Evolutionary conservation across 2,329 filamentous ascomycete species (phyloP), one percentile per base, ranked within the genome.

Genomic region (Didymosphaeria variabile): DNA sequence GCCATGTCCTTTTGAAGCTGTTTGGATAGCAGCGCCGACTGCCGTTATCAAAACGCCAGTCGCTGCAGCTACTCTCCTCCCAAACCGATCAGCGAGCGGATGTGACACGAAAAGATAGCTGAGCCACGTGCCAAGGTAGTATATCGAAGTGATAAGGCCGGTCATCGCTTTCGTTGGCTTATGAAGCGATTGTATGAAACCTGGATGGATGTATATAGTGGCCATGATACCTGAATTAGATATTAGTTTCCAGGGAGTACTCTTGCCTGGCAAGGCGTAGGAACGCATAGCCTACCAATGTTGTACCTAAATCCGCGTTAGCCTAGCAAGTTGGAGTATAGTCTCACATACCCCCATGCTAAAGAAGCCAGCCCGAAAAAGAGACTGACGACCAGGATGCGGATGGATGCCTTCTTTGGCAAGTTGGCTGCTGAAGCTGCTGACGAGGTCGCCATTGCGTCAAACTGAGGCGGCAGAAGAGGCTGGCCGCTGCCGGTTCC

Each of bases 291-390:
- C 32, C 31, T 52, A 52, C 86, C 86, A 65, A 88, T 82, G 68
- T 87, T 86, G 72, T 88, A 87, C 15, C 83, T 85, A 47, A 23
- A n/a, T 2, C 17, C 8, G 21, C 8, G 45, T 65, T 12, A 65
- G 58, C 38, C 21, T 45, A 23, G 15, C 34, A 42, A 34, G 51
- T 13, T 51, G 36, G 52, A 32, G n/a, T 31, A 57, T 7, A 13
- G 49, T 13, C 10, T 42, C n/a, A 61, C 66, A 17, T 71, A 85
- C 83, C 85, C 85, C 84, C 85, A 87, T 26, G 85, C 80, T 40
- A 86, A 84, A 2, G 85, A 84, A 13, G 84, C 85, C n/a, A 87
- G 67, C 1, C 83, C 84, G 59, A 86, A 85, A 67, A 86, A 85
- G 10, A 82, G 66, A 67, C 84, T 86, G 44, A 86, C 72, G 5